These are phyloP conservation scores for Hypocrella siamensis DNA, from an alignment of 2,329 filamentous ascomycete genomes.

Conservation along the genomic window DNA sequence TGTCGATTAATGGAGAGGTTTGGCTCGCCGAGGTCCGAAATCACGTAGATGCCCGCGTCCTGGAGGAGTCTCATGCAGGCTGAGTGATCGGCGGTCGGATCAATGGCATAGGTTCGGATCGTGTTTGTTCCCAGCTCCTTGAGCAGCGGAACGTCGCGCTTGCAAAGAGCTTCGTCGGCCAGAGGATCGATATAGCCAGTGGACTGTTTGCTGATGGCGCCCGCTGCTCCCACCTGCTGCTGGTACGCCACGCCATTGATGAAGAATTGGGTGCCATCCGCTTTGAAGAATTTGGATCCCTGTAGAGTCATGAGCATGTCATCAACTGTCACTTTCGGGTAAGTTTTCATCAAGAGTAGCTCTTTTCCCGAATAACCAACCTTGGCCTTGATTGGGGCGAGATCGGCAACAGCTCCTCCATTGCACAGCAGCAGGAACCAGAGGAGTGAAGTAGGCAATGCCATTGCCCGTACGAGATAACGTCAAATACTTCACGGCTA, in stretches of 20 bases:
- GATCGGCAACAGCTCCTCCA: neutral
- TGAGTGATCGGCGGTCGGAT: slow-evolving; percentile 63
- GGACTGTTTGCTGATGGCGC: slow-evolving; percentile 22
- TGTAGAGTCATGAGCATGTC: slow-evolving; percentile 14
- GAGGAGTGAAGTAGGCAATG: no score
- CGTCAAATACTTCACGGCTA: no score
- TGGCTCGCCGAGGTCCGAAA: slow-evolving; percentile 81
- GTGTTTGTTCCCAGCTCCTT: slow-evolving; percentile 70
- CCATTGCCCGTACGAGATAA: no score
- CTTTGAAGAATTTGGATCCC: slow-evolving; percentile 80
- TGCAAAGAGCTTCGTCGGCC: slow-evolving; percentile 53
- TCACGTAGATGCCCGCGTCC: slow-evolving; percentile 83
- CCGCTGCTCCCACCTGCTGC: slow-evolving; percentile 50
- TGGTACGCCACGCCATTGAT: slow-evolving; percentile 95
- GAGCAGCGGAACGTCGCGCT: slow-evolving; percentile 74
- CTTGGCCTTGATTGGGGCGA: neutral
- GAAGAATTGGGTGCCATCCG: slow-evolving; percentile 50
- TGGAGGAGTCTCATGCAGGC: slow-evolving; percentile 73
- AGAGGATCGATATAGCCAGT: slow-evolving; percentile 68
- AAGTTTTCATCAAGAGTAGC: no score
- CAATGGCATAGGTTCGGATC: slow-evolving; percentile 87
- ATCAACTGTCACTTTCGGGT: neutral
- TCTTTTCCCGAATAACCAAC: no score
- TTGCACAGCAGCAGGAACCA: no score
- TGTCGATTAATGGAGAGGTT: slow-evolving; percentile 71